These are phyloP conservation scores for Triangularia verruculosa DNA, from an alignment of 2,329 filamentous ascomycete genomes.

Conservation along the genomic window DNA sequence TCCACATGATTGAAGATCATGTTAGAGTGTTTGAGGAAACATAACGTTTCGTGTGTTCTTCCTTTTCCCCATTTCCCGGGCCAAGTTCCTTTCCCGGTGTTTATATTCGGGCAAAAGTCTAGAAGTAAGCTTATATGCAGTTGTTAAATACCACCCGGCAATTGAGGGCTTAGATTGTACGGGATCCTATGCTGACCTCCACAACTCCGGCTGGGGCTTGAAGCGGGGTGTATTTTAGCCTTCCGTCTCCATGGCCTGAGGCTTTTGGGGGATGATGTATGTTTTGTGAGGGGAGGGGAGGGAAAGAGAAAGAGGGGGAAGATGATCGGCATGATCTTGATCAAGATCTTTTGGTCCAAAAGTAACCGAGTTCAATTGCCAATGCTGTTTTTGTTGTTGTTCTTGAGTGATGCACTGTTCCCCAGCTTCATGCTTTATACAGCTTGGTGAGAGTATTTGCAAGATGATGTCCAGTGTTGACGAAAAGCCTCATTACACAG, in stretches of 20 bases:
- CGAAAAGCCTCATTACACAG: constrained; percentile 3
- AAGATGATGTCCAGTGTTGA: constrained; percentile 2
- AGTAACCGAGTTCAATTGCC: neutral
- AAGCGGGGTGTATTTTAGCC: neutral
- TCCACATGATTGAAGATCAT: neutral
- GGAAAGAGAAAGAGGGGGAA: too few species aligned
- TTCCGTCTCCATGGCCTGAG: neutral
- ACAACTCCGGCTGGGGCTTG: neutral
- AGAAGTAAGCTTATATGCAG: neutral
- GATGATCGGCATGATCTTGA: neutral
- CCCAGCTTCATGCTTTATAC: neutral
- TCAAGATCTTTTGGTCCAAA: neutral
- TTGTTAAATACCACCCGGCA: neutral
- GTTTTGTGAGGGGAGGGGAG: neutral
- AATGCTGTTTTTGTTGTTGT: neutral
- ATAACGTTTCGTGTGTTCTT: neutral
- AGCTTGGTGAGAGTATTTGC: neutral
- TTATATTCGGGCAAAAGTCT: neutral
- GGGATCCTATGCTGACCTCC: neutral
- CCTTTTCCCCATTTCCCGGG: neutral
- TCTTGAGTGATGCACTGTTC: neutral
- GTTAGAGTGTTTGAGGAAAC: neutral
- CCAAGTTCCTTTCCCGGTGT: neutral
- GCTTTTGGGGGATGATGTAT: neutral
- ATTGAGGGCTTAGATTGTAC: neutral